These are phyloP conservation scores for Lactarius hengduanensis DNA, from an alignment of 768 basidiomycete species.

Conservation along the genomic window DNA sequence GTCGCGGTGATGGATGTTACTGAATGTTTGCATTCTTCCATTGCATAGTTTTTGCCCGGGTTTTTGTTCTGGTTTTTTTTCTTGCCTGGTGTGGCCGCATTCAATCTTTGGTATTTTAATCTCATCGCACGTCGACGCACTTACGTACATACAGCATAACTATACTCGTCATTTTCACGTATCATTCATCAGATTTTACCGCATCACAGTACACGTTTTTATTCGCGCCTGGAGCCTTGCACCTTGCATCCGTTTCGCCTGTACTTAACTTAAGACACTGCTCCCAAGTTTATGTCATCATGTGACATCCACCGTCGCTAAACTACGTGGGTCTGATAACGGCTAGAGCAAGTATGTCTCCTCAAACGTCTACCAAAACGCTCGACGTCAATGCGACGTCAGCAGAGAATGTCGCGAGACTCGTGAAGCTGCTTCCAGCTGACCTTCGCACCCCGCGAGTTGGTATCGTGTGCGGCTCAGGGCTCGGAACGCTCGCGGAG, in stretches of 20 bases:
- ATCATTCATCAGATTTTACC: slow-evolving; percentile 1
- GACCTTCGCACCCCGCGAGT: slow-evolving; percentile 57
- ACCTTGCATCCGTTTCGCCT: neutral
- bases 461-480: slow-evolving; percentile 87
- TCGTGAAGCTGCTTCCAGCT: slow-evolving; percentile 34
- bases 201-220: slow-evolving; percentile 1
- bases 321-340: neutral
- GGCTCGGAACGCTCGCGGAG: slow-evolving; percentile 71
- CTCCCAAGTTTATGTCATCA: neutral
- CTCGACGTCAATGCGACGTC: slow-evolving; percentile 29
- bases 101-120: slow-evolving; percentile 14
- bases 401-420: slow-evolving; percentile 34
- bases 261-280: neutral
- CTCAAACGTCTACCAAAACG: neutral
- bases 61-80: slow-evolving; percentile 13
- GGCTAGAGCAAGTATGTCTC: neutral
- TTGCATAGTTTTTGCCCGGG: slow-evolving; percentile 12
- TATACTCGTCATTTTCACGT: slow-evolving; percentile 15
- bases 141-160: slow-evolving; percentile 15
- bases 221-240: neutral
- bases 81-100: slow-evolving; percentile 2
- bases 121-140: slow-evolving; percentile 13
- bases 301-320: neutral
- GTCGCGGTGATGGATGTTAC: slow-evolving; percentile 3
- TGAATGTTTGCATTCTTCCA: slow-evolving; percentile 2